phyloP scores from a whole-genome alignment of 2,329 filamentous ascomycete genomes.

The Rasamsonia emersonii region DNA sequence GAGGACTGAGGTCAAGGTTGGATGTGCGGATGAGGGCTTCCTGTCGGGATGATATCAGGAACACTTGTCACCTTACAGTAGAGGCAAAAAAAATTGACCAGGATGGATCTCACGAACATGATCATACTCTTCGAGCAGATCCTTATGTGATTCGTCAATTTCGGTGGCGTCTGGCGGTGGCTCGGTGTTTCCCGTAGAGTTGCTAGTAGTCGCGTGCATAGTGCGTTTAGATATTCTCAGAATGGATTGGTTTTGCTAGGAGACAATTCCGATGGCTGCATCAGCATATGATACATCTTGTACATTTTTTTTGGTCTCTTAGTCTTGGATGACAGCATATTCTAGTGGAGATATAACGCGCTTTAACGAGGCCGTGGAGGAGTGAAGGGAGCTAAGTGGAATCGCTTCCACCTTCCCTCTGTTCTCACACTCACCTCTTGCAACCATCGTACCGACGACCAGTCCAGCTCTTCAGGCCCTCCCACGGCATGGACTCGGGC shows the following conservation, averaged over 20 bases:
- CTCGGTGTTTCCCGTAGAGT: constrained; percentile 5
- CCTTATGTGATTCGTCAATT: constrained; percentile 10
- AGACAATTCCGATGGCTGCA: no score
- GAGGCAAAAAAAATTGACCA: constrained; percentile 2
- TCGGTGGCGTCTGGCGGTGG: constrained; percentile 4
- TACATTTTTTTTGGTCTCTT: no score
- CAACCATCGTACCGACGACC: constrained; percentile 25
- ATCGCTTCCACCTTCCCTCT: constrained; percentile 1
- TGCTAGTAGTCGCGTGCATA: constrained; percentile 5
- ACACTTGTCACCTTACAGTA: no score
- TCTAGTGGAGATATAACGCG: no score
- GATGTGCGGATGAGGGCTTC: constrained; percentile 33
- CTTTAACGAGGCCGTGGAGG: no score
- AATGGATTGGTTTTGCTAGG: constrained; percentile 18
- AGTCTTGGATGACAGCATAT: no score
- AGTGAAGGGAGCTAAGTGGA: no score
- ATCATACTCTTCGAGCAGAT: constrained; percentile 22
- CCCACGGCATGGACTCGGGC: constrained; percentile 43
- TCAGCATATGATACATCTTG: no score
- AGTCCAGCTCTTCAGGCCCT: constrained; percentile 48
- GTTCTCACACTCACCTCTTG: constrained; percentile 18
- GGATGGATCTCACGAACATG: constrained; percentile 18
- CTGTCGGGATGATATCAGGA: constrained; percentile 15
- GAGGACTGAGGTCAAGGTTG: constrained; percentile 18
- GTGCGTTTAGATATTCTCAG: constrained; percentile 22